Evolutionary conservation across 2,329 filamentous ascomycete genomes (phyloP).

Genomic region (Chrysosporium keratinophilum): DNA sequence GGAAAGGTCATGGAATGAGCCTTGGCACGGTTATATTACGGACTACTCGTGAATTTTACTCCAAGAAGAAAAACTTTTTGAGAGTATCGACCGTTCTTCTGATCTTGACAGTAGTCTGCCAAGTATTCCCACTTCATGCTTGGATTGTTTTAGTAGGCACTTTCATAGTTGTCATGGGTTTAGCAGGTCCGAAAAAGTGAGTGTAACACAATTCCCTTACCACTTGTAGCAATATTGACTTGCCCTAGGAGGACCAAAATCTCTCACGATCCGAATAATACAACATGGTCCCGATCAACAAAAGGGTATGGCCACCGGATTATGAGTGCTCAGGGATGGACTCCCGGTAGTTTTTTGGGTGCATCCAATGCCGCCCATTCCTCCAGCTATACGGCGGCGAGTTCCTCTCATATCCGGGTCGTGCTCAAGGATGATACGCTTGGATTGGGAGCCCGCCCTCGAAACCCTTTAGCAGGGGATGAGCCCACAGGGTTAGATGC

Average conservation of each 20-base stretch:
- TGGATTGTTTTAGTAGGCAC: no score
- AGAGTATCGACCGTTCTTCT: no score
- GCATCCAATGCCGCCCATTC: slow-evolving; percentile 65
- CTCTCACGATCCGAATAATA: slow-evolving; percentile 89
- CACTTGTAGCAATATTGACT: not conserved
- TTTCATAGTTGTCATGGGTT: slow-evolving; percentile 46
- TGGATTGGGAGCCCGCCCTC: slow-evolving; percentile 72
- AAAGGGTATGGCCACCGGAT: slow-evolving; percentile 81
- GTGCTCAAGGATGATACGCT: slow-evolving; percentile 82
- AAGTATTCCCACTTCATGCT: no score
- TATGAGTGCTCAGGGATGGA: slow-evolving; percentile 80
- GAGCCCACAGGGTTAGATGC: slow-evolving; percentile 76
- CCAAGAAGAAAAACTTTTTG: no score
- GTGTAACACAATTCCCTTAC: slow-evolving; percentile 11
- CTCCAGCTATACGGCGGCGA: slow-evolving; percentile 66
- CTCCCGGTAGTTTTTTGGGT: slow-evolving; percentile 72
- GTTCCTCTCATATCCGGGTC: slow-evolving; percentile 75
- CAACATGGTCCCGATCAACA: slow-evolving; percentile 75
- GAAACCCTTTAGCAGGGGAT: slow-evolving; percentile 54
- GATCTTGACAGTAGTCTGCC: no score
- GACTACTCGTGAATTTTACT: no score
- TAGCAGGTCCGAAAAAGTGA: slow-evolving; percentile 59
- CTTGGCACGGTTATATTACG: no score
- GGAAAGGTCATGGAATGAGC: no score
- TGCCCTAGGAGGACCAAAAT: slow-evolving; percentile 54